These are phyloP conservation scores for Heterobasidion occidentale DNA, from an alignment of 1,284 basidiomycete species.

Conservation along the genomic window DNA sequence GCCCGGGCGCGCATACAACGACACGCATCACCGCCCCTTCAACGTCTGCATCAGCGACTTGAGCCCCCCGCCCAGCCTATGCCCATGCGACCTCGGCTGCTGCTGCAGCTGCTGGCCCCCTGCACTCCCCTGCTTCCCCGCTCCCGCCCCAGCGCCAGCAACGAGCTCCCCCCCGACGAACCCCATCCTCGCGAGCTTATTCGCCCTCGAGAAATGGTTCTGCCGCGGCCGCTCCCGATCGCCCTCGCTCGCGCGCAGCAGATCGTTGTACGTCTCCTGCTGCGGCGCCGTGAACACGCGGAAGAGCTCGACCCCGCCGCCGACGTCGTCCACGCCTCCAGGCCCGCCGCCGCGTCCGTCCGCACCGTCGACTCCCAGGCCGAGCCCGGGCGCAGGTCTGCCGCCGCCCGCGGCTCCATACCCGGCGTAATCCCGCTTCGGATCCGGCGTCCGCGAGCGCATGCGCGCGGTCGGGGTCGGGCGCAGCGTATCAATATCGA, in stretches of 20 bases:
- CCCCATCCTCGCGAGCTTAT: not conserved
- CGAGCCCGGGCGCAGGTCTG: not conserved
- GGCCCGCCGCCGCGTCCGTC: not conserved
- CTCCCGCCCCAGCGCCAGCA: not conserved
- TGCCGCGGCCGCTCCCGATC: not conserved
- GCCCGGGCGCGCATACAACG: no score
- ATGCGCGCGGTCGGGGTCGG: slow-evolving; percentile 4
- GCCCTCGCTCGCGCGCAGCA: no score
- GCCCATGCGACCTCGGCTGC: not conserved
- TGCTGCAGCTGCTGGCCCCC: not conserved
- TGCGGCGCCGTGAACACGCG: not conserved
- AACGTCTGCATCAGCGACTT: not conserved
- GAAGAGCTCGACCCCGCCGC: not conserved
- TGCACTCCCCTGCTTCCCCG: not conserved
- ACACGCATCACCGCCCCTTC: not conserved
- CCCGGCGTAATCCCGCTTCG: slow-evolving; percentile 4
- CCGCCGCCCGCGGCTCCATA: not conserved
- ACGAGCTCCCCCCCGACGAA: not conserved
- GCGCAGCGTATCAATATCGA: no score
- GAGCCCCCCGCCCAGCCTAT: not conserved
- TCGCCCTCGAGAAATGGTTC: not conserved
- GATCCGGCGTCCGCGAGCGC: slow-evolving; percentile 28
- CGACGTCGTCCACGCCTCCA: no score
- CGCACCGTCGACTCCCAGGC: not conserved
- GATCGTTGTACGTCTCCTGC: not conserved